These are phyloP conservation scores for Penicillium sp. DNA, from an alignment of 2,329 filamentous ascomycete genomes.

Conservation along the genomic window DNA sequence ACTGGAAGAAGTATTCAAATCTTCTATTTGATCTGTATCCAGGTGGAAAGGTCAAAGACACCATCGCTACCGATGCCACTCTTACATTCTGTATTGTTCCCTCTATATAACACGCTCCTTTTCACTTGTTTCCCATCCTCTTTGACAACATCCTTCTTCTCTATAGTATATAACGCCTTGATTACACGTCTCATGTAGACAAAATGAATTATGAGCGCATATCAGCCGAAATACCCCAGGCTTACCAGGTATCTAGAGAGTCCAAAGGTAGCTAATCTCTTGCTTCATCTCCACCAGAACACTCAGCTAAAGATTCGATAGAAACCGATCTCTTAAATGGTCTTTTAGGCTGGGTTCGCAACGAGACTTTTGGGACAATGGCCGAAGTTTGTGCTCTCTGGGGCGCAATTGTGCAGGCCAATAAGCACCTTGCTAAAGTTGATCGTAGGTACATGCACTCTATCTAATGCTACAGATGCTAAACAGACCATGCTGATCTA, in stretches of 20 bases:
- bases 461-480: neutral
- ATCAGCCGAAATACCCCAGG: neutral
- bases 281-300: neutral
- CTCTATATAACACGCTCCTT: neutral
- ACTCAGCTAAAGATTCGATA: neutral
- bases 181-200: neutral
- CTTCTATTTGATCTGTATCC: neutral
- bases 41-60: neutral
- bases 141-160: neutral
- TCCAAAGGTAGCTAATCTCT: neutral
- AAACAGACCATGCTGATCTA: neutral
- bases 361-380: conserved; percentile 7
- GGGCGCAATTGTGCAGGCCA: conserved; percentile 6
- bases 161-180: neutral
- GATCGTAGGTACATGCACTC: neutral
- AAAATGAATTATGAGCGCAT: conserved; percentile 10
- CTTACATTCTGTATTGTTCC: neutral
- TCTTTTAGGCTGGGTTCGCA: conserved; percentile 7
- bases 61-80: neutral
- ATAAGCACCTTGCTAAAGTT: neutral
- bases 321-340: conserved; percentile 2
- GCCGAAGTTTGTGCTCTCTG: conserved; percentile 7
- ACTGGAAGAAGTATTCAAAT: neutral
- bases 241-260: neutral
- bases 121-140: neutral